Evolutionary conservation across 2,329 filamentous ascomycete genomes (phyloP).

Genomic region (Alternaria ethzedia): DNA sequence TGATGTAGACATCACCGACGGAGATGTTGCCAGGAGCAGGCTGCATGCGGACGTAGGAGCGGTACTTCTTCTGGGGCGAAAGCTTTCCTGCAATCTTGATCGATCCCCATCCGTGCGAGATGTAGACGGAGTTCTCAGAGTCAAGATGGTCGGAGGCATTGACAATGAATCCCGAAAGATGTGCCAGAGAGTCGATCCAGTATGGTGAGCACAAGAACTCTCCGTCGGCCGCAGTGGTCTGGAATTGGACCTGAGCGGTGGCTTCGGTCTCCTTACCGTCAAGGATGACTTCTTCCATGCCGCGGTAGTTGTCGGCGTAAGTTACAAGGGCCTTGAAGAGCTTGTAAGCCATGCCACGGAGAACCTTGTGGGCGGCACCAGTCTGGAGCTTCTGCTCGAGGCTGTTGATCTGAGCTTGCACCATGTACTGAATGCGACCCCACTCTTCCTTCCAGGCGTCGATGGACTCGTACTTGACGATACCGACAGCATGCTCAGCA

Average conservation of each 20-base stretch:
- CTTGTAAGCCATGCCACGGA: slow-evolving; percentile 80
- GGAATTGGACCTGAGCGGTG: slow-evolving; percentile 61
- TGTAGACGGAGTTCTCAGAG: slow-evolving; percentile 65
- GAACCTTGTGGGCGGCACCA: slow-evolving; percentile 74
- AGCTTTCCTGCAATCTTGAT: slow-evolving; percentile 64
- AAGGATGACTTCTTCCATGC: slow-evolving; percentile 65
- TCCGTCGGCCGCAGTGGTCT: slow-evolving; percentile 60
- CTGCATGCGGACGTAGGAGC: slow-evolving; percentile 68
- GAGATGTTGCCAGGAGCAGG: slow-evolving; percentile 61
- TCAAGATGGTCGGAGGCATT: slow-evolving; percentile 65
- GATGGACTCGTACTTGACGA: slow-evolving; percentile 66
- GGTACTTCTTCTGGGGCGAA: slow-evolving; percentile 60
- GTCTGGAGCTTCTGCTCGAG: slow-evolving; percentile 70
- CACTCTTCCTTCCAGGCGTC: slow-evolving; percentile 70
- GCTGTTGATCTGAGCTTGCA: slow-evolving; percentile 64
- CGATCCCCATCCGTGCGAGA: slow-evolving; percentile 67
- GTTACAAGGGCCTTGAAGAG: slow-evolving; percentile 66
- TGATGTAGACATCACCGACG: slow-evolving; percentile 66
- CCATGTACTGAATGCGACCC: slow-evolving; percentile 68
- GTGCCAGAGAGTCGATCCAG: slow-evolving; percentile 65
- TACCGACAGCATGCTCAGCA: slow-evolving; percentile 67
- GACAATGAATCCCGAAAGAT: slow-evolving; percentile 66
- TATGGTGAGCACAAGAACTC: slow-evolving; percentile 65
- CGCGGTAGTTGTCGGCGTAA: slow-evolving; percentile 63
- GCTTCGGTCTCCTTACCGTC: slow-evolving; percentile 63